Conservation (phyloP, 2,329 filamentous ascomycete genomes). For the Rasamsonia emersonii region DNA sequence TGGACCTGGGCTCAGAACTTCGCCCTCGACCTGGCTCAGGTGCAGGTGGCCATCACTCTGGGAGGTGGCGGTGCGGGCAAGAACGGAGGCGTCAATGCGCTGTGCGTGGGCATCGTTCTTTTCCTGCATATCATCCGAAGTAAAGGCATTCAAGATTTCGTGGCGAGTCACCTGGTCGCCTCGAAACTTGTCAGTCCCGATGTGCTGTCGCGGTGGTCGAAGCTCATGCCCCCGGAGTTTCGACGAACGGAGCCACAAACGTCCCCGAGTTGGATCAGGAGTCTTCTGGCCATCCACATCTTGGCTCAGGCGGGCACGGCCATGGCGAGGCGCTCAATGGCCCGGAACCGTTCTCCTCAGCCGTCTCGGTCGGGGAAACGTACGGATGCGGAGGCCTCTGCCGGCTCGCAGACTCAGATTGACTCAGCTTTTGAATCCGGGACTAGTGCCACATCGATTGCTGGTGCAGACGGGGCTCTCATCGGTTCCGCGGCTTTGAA, state of each 20-base stretch:
- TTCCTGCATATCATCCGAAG: conserved; percentile 38
- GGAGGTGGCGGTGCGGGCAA: conserved; percentile 61
- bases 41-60: conserved; percentile 83
- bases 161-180: conserved; percentile 36
- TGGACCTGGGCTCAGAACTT: conserved; percentile 83
- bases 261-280: conserved; percentile 38
- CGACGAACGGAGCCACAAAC: conserved; percentile 33
- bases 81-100: conserved; percentile 37
- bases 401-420: conserved; percentile 33
- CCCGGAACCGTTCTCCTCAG: conserved; percentile 34
- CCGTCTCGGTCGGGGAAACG: conserved; percentile 35
- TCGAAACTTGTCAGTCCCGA: conserved; percentile 36
- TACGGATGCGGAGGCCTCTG: conserved; percentile 37
- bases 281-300: conserved; percentile 41
- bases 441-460: conserved; percentile 32
- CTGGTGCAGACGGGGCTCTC: conserved; percentile 37
- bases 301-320: conserved; percentile 40
- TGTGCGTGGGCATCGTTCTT: conserved; percentile 38
- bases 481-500: conserved; percentile 44
- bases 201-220: conserved; percentile 33
- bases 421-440: conserved; percentile 36
- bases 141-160: conserved; percentile 43
- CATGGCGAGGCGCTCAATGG: conserved; percentile 39
- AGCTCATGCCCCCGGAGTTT: conserved; percentile 36
- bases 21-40: conserved; percentile 81